phyloP scores from a whole-genome alignment of 2,329 filamentous ascomycete species.

The Epicoccum nigrum region DNA sequence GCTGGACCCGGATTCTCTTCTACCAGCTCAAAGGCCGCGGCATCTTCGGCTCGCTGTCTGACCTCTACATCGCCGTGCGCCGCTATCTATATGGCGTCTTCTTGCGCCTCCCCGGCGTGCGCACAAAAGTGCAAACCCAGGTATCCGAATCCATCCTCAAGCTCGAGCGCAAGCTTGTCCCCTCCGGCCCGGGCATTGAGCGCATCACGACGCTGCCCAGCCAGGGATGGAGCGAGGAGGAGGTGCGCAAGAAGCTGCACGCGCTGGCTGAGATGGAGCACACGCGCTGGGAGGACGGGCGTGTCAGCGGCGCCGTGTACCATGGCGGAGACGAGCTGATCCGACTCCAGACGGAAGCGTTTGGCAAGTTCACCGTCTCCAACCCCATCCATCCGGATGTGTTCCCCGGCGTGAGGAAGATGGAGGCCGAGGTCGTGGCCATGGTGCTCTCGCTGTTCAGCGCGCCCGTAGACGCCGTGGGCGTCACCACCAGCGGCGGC shows the following conservation, averaged over 20 bases:
- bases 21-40: constrained; percentile 90
- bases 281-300: constrained; percentile 95
- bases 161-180: constrained; percentile 82
- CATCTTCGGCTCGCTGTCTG: constrained; percentile 75
- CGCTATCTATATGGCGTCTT: constrained; percentile 83
- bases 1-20: constrained; percentile 79
- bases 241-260: constrained; percentile 78
- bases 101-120: constrained; percentile 83
- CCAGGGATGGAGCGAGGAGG: constrained; percentile 81
- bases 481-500: constrained; percentile 88
- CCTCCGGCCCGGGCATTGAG: constrained; percentile 70
- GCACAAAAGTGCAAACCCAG: constrained; percentile 82
- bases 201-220: constrained; percentile 79
- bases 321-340: constrained; percentile 86
- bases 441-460: constrained; percentile 93
- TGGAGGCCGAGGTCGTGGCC: constrained; percentile 97
- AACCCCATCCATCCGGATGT: constrained; percentile 99
- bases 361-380: constrained; percentile 89
- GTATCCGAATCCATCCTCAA: constrained; percentile 80
- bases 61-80: constrained; percentile 74
- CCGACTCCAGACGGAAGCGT: constrained; percentile 88
- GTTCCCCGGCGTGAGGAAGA: constrained; percentile 96
- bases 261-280: constrained; percentile 86
- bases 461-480: constrained; percentile 81
- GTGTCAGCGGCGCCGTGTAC: constrained; percentile 93